Conservation (phyloP, 495 filamentous ascomycete species). For the Aspergillus sclerotioniger region DNA sequence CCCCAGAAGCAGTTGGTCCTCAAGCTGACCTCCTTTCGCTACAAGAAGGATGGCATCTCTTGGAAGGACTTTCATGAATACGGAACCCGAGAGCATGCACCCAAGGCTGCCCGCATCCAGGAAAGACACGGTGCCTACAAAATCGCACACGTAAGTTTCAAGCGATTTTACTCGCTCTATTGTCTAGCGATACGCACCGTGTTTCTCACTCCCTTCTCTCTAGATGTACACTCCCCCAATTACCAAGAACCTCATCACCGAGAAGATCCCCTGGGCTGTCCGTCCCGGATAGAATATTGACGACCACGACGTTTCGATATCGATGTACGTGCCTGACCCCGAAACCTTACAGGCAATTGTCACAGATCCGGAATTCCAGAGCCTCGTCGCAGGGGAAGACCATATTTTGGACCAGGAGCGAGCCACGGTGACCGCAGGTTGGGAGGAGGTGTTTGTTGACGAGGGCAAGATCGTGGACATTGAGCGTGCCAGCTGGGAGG, state of each 20-base stretch:
- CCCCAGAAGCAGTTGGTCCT: slow-evolving; percentile 2
- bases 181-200: not conserved
- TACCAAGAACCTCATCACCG: not conserved
- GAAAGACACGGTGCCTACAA: not conserved
- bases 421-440: not conserved
- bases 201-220: not conserved
- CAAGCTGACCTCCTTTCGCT: slow-evolving; percentile 2
- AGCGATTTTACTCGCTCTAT: not conserved
- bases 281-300: not conserved
- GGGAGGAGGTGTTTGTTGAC: not conserved
- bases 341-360: slow-evolving; percentile 3
- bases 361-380: slow-evolving; percentile 5
- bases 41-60: slow-evolving; percentile 3
- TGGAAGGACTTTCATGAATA: slow-evolving; percentile 4
- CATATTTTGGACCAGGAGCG: not conserved
- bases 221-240: not conserved
- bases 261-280: slow-evolving; percentile 5
- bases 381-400: not conserved
- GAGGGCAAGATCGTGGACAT: not conserved
- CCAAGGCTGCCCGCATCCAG: not conserved
- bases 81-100: not conserved
- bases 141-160: not conserved
- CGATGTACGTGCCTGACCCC: not conserved
- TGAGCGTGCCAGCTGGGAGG: too few relatives aligned
- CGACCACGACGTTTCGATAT: slow-evolving; percentile 2